phyloP scores from a whole-genome alignment of 495 filamentous ascomycete genomes.

The Choiromyces venosus region DNA sequence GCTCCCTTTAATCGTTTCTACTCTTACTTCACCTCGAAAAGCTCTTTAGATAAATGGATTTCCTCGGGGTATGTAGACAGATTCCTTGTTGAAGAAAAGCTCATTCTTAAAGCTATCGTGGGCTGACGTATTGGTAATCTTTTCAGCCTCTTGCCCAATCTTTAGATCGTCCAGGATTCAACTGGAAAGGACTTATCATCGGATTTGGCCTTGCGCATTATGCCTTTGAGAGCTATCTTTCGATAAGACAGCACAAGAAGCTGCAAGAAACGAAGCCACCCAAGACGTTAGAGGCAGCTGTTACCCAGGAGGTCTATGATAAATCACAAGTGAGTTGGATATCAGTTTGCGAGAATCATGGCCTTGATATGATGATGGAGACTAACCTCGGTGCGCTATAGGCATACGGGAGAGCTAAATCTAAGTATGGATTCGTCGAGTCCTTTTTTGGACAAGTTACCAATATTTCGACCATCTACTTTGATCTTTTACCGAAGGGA shows the following conservation, averaged over 20 bases:
- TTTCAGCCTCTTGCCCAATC: conserved; percentile 72
- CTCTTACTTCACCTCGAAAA: background rate
- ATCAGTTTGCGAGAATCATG: background rate
- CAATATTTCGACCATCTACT: conserved; percentile 81
- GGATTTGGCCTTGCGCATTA: conserved; percentile 88
- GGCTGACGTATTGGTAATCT: background rate
- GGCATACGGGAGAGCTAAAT: conserved; percentile 93
- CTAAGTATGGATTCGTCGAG: conserved; percentile 73
- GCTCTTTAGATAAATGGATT: conserved; percentile 45
- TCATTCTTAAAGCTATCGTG: background rate
- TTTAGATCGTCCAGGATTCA: conserved; percentile 86
- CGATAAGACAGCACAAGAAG: conserved; percentile 78
- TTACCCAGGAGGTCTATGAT: conserved; percentile 84
- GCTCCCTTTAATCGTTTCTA: background rate
- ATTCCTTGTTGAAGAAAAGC: background rate
- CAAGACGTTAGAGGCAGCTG: conserved; percentile 75
- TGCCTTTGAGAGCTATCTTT: conserved; percentile 76
- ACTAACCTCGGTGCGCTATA: conserved; percentile 35
- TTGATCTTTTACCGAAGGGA: conserved; percentile 80
- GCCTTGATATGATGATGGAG: background rate
- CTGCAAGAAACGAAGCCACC: conserved; percentile 73
- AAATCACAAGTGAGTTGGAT: conserved; percentile 67
- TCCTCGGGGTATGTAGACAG: conserved; percentile 49
- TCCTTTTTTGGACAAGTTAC: conserved; percentile 78
- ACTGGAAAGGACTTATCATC: conserved; percentile 94